Base-by-base conservation (phyloP, 129 eudicot genomes). In the Pulicaria dysenterica region DNA sequence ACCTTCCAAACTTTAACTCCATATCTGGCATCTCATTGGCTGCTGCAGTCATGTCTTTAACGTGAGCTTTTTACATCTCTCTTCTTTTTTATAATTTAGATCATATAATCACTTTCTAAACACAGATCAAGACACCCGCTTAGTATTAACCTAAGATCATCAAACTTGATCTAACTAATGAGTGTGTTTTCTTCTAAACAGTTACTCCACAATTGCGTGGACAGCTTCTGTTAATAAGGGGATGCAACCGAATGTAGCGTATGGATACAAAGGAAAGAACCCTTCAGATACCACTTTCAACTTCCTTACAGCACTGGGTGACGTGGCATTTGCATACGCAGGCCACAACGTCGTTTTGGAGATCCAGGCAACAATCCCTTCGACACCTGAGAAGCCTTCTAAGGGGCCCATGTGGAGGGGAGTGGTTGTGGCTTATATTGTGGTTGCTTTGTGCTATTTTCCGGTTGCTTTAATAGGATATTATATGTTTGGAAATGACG, bases 311-410 rank as follows among this genome's bases (percentile, higher is more conserved):
- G 93, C 90, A 11, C 62, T 87, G 72, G 94, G 96, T 38, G 86
- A 83, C 9, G 90, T 87, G 15, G 96, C 94, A n/a, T 90, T 90
- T 62, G 91, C 94, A 40, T 90, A 84, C 37, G 93, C 96, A 0
- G 96, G 94, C 13, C 96, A 87, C 79, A 90, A 90, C 56, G 94
- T 90, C 72, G 96, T 90, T 56, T 68, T 89, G 73, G 93, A 87
- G 68, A 90, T 90, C 17, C 96, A 90, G 71, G 96, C 93, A 60
- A 87, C 90, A 19, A 85, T 84, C 17, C 93, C 93, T 82, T 90
- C 93, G 3, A 87, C 96, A 4, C 91, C 93, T 3, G 86, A 80
- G 41, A 86, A 78, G 75, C 96, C 92, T 60, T 89, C 92, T 16
- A 89, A 89, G 77, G 84, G 75, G 19, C 88, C 96, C 42, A 86